Evolutionary conservation across 2,329 filamentous ascomycete species (phyloP).

Genomic region (Colletotrichum limetticola): DNA sequence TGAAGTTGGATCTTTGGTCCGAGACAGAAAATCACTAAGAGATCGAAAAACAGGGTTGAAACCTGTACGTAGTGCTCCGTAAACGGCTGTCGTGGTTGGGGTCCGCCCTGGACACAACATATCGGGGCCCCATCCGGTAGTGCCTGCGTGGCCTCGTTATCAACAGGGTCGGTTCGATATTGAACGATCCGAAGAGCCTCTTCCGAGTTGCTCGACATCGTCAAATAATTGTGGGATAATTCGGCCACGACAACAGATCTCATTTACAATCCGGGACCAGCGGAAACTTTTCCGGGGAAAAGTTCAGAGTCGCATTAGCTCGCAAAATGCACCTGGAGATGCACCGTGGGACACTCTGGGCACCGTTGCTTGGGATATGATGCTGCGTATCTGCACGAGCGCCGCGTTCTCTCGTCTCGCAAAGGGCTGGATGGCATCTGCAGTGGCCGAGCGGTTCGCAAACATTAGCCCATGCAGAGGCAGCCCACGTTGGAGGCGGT

Average conservation of each 20-base stretch:
- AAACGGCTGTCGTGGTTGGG: constrained; percentile 5
- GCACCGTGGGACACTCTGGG: background rate
- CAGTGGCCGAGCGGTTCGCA: constrained; percentile 11
- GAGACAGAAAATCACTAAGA: background rate
- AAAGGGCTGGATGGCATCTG: constrained; percentile 21
- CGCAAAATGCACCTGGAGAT: background rate
- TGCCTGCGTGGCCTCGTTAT: constrained; percentile 14
- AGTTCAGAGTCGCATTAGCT: constrained; percentile 5
- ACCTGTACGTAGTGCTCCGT: background rate
- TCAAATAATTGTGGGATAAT: background rate
- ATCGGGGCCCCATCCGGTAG: constrained; percentile 20
- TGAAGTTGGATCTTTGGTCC: background rate
- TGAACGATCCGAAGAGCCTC: background rate
- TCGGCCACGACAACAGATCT: background rate
- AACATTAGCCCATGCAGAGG: background rate
- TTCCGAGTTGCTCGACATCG: background rate
- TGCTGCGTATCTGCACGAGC: constrained; percentile 6
- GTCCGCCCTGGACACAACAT: background rate
- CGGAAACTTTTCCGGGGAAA: background rate
- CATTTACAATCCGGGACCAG: background rate
- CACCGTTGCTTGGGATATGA: constrained; percentile 13
- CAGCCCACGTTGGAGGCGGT: background rate
- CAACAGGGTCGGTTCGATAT: constrained; percentile 16
- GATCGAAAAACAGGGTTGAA: constrained; percentile 11
- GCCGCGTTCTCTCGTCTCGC: background rate